phyloP scores from a whole-genome alignment of 805 yeast genomes.

The Candida nitratophila region DNA sequence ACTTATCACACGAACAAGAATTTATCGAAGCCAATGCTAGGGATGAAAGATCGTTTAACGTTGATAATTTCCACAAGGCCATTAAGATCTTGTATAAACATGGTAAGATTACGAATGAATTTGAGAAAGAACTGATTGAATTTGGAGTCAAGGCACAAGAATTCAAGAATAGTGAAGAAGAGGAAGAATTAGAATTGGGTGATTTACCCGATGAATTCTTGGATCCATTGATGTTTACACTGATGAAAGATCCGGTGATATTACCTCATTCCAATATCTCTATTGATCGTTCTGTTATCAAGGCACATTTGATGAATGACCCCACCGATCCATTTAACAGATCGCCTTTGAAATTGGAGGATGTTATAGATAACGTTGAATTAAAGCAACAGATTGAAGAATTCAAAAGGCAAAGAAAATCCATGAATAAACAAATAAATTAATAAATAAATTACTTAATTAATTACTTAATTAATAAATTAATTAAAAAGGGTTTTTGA shows the following conservation, averaged over 20 bases:
- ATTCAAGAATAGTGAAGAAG: constrained; percentile 57
- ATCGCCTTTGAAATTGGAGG: constrained; percentile 82
- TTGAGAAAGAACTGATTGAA: constrained; percentile 39
- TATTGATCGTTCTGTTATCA: constrained; percentile 86
- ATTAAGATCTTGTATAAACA: constrained; percentile 50
- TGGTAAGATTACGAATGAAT: constrained; percentile 45
- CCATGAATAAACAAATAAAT: no score
- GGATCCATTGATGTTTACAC: constrained; percentile 93
- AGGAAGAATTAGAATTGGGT: constrained; percentile 81
- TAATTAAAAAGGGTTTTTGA: no score
- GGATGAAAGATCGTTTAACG: constrained; percentile 85
- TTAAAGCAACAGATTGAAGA: constrained; percentile 53
- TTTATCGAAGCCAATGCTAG: constrained; percentile 78
- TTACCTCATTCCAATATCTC: constrained; percentile 80
- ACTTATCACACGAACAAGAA: constrained; percentile 54
- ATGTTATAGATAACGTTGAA: constrained; percentile 73
- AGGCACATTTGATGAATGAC: constrained; percentile 89
- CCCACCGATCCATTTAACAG: constrained; percentile 97
- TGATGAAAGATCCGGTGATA: constrained; percentile 96
- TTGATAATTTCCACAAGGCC: constrained; percentile 64
- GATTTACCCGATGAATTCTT: constrained; percentile 95
- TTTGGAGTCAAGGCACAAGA: constrained; percentile 65
- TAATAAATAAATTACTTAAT: no score
- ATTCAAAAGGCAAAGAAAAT: constrained; percentile 39
- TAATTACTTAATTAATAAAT: no score